phyloP scores from a whole-genome alignment of 2,329 filamentous ascomycete genomes.

The Seiridium cupressi region DNA sequence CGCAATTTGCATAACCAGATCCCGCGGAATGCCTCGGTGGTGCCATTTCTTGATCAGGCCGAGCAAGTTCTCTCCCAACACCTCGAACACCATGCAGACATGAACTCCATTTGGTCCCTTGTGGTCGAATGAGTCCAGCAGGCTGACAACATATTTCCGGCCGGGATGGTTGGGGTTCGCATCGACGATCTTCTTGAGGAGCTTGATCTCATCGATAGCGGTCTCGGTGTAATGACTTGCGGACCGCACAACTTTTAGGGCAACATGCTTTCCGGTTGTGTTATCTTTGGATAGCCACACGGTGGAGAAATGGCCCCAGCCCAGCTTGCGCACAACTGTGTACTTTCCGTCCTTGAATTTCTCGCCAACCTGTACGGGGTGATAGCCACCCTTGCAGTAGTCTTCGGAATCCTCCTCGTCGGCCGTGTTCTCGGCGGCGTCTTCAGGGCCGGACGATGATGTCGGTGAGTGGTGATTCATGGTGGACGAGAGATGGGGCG shows the following conservation, averaged over 20 bases:
- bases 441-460: slow-evolving; percentile 75
- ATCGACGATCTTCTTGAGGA: slow-evolving; percentile 93
- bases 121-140: slow-evolving; percentile 96
- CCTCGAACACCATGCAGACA: slow-evolving; percentile 99
- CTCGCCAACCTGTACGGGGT: slow-evolving; percentile 91
- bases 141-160: slow-evolving; percentile 90
- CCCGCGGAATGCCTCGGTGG: slow-evolving; percentile 93
- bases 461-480: slow-evolving; percentile 70
- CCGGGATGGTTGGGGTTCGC: slow-evolving; percentile 94
- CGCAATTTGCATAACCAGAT: slow-evolving; percentile 96
- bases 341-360: slow-evolving; percentile 98
- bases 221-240: slow-evolving; percentile 99
- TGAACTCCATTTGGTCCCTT: slow-evolving; percentile 95
- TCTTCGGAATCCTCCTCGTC: slow-evolving; percentile 99
- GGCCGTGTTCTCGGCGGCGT: slow-evolving; percentile 85
- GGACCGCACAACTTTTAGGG: slow-evolving; percentile 94
- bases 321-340: slow-evolving; percentile 91
- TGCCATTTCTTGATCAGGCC: slow-evolving; percentile 99
- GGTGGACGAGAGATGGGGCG: slow-evolving; percentile 54
- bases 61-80: slow-evolving; percentile 89
- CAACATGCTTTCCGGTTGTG: slow-evolving; percentile 86
- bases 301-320: slow-evolving; percentile 99
- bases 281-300: slow-evolving; percentile 87
- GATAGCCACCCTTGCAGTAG: slow-evolving; percentile 98
- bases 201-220: slow-evolving; percentile 97